Evolutionary conservation across 164 flowering plant genomes (phyloP).

Genomic region (Akebia trifoliata): DNA sequence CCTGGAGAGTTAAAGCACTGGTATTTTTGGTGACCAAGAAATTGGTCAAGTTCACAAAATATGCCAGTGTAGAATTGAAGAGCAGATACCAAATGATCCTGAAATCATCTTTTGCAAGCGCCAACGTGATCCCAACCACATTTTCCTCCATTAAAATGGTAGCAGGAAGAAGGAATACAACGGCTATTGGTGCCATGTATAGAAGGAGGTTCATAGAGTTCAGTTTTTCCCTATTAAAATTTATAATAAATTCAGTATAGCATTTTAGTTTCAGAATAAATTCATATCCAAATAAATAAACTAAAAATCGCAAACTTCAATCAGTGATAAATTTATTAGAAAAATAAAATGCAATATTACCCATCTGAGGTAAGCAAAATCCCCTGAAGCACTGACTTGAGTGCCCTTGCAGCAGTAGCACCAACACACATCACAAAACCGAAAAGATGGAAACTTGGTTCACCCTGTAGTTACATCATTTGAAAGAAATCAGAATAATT

Average conservation of each 20-base stretch:
- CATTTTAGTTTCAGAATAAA: background rate
- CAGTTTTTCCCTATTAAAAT: conserved; percentile 44
- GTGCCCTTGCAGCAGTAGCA: conserved; percentile 54
- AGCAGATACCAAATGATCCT: conserved; percentile 41
- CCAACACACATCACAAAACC: conserved; percentile 49
- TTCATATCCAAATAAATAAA: background rate
- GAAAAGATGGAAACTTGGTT: no score
- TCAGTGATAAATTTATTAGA: background rate
- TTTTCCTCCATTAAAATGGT: conserved; percentile 46
- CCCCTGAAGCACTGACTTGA: conserved; percentile 53
- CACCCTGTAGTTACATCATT: conserved; percentile 36
- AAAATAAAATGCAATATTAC: conserved; percentile 19
- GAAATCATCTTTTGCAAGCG: conserved; percentile 43
- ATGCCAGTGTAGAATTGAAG: conserved; percentile 55
- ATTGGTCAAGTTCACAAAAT: no score
- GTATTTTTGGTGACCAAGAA: conserved; percentile 70
- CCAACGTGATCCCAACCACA: conserved; percentile 40
- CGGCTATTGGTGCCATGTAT: no score
- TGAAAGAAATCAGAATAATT: background rate
- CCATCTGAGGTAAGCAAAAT: conserved; percentile 49
- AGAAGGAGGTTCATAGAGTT: conserved; percentile 56
- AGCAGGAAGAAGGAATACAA: conserved; percentile 45
- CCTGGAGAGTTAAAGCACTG: conserved; percentile 71
- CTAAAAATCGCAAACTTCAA: background rate
- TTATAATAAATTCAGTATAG: conserved; percentile 1